Conservation (phyloP, 1,284 basidiomycete genomes). For the Trametes sp. region DNA sequence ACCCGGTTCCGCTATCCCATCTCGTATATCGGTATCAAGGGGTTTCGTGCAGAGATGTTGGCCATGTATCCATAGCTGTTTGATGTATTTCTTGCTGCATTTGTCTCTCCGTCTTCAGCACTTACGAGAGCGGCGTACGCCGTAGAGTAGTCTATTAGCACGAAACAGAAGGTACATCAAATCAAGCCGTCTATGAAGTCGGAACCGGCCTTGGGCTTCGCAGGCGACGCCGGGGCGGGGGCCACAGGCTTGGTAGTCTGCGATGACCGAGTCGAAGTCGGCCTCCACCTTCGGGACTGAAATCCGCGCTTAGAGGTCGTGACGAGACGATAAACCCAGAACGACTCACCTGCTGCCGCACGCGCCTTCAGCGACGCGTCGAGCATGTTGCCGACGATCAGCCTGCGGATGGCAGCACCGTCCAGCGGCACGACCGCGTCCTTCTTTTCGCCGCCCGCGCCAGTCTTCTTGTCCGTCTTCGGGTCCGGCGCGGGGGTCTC, state of each 20-base stretch:
- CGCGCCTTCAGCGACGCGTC: constrained; percentile 65
- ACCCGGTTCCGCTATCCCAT: not conserved
- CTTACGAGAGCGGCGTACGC: too few relatives aligned
- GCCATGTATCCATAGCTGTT: constrained; percentile 1
- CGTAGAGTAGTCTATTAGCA: constrained; percentile 21
- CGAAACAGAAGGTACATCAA: constrained; percentile 36
- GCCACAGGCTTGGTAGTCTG: constrained; percentile 59
- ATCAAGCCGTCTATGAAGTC: constrained; percentile 55
- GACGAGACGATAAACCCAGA: constrained; percentile 6
- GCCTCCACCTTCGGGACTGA: constrained; percentile 49
- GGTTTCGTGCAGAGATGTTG: too few relatives aligned
- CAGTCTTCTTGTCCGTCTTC: constrained; percentile 50
- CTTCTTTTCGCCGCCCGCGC: constrained; percentile 33
- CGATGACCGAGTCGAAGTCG: constrained; percentile 75
- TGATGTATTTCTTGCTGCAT: constrained; percentile 17
- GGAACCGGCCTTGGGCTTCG: constrained; percentile 35
- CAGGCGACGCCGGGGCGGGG: constrained; percentile 27
- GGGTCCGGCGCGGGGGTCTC: constrained; percentile 44
- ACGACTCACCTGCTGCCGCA: constrained; percentile 53
- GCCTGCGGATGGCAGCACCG: constrained; percentile 70
- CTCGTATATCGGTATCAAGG: too few relatives aligned
- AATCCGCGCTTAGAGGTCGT: constrained; percentile 12
- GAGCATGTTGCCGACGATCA: constrained; percentile 77
- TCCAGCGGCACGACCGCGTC: constrained; percentile 58
- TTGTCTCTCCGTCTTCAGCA: too few relatives aligned